A percentile compares a stretch with the other conserved stretches of the same genome.
Evolutionary conservation across 2,329 filamentous ascomycete genomes (phyloP).

Genomic region (Fusarium sambucinum): DNA sequence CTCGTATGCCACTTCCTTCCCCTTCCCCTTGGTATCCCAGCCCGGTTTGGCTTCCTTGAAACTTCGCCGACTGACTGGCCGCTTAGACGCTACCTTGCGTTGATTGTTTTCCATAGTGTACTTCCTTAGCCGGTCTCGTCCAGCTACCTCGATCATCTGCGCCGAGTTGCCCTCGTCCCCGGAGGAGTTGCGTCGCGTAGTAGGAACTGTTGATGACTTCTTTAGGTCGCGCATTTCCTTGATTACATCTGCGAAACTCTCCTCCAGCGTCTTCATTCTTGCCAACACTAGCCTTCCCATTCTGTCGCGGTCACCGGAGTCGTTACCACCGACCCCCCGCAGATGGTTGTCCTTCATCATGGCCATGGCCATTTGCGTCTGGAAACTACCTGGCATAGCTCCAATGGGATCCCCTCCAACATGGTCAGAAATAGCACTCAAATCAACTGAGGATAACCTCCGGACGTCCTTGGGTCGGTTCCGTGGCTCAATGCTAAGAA

Average conservation of each 20-base stretch:
- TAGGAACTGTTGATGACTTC: conserved; percentile 59
- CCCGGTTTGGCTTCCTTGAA: conserved; percentile 56
- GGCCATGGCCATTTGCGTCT: conserved; percentile 82
- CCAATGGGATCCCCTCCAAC: conserved; percentile 69
- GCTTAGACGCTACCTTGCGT: conserved; percentile 49
- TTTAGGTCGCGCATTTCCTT: conserved; percentile 79
- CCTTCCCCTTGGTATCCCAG: conserved; percentile 60
- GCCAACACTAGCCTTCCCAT: conserved; percentile 86
- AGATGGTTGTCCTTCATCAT: conserved; percentile 69
- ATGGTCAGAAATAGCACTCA: conserved; percentile 80
- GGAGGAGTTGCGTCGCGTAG: conserved; percentile 65
- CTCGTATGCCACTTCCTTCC: conserved; percentile 58
- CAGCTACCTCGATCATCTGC: conserved; percentile 53
- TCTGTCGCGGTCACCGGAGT: conserved; percentile 68
- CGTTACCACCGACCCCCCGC: conserved; percentile 56
- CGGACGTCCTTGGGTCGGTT: conserved; percentile 55
- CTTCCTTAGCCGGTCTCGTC: conserved; percentile 47
- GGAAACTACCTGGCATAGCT: conserved; percentile 79
- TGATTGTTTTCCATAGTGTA: conserved; percentile 43
- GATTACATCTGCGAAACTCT: conserved; percentile 89
- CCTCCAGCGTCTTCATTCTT: conserved; percentile 92
- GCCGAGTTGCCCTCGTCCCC: conserved; percentile 54
- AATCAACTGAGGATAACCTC: conserved; percentile 73
- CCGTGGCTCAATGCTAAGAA: conserved; percentile 65
- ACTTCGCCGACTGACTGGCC: conserved; percentile 58